A percentile compares a stretch with the other conserved stretches of the same genome.
These are phyloP conservation scores for Aspergillus carlsbadensis DNA, from an alignment of 495 filamentous ascomycete genomes.

Conservation along the genomic window DNA sequence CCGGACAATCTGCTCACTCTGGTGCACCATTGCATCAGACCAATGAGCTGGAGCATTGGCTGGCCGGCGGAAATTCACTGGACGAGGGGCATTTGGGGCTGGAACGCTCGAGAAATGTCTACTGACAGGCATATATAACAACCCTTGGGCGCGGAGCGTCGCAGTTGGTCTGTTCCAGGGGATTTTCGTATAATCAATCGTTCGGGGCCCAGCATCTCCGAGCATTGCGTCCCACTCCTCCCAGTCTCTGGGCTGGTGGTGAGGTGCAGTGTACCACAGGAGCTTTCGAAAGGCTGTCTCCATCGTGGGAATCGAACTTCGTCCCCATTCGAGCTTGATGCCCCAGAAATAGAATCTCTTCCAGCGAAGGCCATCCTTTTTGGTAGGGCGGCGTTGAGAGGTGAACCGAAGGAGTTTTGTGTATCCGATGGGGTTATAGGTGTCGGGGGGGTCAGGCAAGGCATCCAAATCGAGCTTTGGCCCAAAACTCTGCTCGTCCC, in stretches of 20 bases:
- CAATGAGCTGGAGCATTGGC: slow-evolving; percentile 10
- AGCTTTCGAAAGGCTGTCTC: slow-evolving; percentile 24
- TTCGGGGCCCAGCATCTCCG: slow-evolving; percentile 37
- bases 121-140: slow-evolving; percentile 25
- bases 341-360: slow-evolving; percentile 32
- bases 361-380: neutral
- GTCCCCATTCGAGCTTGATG: slow-evolving; percentile 18
- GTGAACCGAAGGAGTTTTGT: neutral
- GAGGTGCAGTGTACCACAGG: slow-evolving; percentile 26
- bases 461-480: slow-evolving; percentile 14
- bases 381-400: neutral
- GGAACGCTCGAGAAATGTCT: slow-evolving; percentile 21
- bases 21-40: slow-evolving; percentile 20
- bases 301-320: neutral
- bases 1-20: slow-evolving; percentile 5
- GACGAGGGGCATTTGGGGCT: neutral
- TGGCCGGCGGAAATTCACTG: slow-evolving; percentile 15
- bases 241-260: slow-evolving; percentile 17
- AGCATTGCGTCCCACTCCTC: slow-evolving; percentile 19
- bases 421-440: slow-evolving; percentile 15
- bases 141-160: neutral
- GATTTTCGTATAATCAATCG: slow-evolving; percentile 25
- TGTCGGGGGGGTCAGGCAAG: slow-evolving; percentile 27
- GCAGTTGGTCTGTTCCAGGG: neutral
- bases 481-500: neutral